phyloP scores from a whole-genome alignment of 371 early-diverging fungal species.

The Rhizopus arrhizus region DNA sequence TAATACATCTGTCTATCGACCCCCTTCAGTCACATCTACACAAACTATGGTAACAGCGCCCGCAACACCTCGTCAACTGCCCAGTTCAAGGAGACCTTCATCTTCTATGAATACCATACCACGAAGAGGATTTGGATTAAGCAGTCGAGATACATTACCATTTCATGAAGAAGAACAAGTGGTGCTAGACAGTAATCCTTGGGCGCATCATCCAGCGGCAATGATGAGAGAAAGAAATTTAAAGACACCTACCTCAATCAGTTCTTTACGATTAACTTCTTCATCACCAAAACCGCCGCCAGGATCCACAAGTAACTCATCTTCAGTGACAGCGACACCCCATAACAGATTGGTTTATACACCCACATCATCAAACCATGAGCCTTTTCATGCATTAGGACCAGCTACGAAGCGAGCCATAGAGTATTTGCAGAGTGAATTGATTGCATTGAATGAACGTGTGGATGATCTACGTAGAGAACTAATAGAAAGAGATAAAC shows the following conservation, averaged over 20 bases:
- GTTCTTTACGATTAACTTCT: constrained; percentile 6
- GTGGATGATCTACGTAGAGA: constrained; percentile 50
- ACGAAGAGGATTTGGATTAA: not conserved
- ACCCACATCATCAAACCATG: constrained; percentile 12
- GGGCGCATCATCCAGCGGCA: constrained; percentile 22
- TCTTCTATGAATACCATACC: not conserved
- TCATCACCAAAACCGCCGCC: constrained; percentile 6
- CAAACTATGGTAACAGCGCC: constrained; percentile 33
- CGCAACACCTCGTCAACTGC: constrained; percentile 17
- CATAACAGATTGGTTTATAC: constrained; percentile 13
- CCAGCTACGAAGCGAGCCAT: constrained; percentile 52
- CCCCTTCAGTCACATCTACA: constrained; percentile 26
- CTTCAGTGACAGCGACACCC: constrained; percentile 45
- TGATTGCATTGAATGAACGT: constrained; percentile 50
- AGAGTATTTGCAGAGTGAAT: constrained; percentile 51
- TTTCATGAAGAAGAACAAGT: constrained; percentile 14
- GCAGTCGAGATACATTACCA: not conserved
- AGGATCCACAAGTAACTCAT: constrained; percentile 34
- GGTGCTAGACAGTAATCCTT: constrained; percentile 29
- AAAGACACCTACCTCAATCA: constrained; percentile 2
- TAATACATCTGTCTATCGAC: constrained; percentile 15
- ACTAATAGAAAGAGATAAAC: constrained; percentile 37
- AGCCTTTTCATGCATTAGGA: constrained; percentile 27
- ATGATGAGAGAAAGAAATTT: not conserved
- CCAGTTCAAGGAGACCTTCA: constrained; percentile 1